These are phyloP conservation scores for Pichia membranifaciens DNA, from an alignment of 805 yeast genomes.

Conservation along the genomic window DNA sequence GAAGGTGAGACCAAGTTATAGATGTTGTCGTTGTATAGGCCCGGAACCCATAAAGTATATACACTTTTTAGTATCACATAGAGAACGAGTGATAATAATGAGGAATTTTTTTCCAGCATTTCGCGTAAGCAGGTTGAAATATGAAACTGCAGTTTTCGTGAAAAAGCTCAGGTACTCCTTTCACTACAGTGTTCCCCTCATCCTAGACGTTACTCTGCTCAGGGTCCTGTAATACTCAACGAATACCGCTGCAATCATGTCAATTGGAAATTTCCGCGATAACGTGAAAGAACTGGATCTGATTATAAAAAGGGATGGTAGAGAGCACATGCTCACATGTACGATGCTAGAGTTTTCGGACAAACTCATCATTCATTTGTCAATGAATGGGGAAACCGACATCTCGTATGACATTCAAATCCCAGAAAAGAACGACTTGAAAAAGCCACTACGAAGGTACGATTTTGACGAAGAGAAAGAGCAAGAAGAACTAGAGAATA, in stretches of 20 bases:
- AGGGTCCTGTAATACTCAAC: too few relatives aligned
- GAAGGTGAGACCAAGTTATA: conserved; percentile 16
- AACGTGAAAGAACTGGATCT: conserved; percentile 11
- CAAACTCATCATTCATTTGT: conserved; percentile 36
- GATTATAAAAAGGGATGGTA: conserved; percentile 3
- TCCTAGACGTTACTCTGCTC: too few relatives aligned
- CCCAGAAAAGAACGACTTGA: conserved; percentile 16
- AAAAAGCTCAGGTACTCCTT: too few relatives aligned
- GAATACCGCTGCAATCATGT: too few relatives aligned
- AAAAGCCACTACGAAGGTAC: conserved; percentile 15
- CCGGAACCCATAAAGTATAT: too few relatives aligned
- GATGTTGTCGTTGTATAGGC: too few relatives aligned
- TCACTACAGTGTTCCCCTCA: too few relatives aligned
- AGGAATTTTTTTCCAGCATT: too few relatives aligned
- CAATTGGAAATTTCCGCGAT: too few relatives aligned
- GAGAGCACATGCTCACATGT: conserved; percentile 18
- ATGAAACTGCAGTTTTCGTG: too few relatives aligned
- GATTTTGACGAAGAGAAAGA: conserved; percentile 6
- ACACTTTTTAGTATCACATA: too few relatives aligned
- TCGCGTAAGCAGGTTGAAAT: background rate
- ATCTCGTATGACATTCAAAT: conserved; percentile 41
- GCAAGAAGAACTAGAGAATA: conserved; percentile 12
- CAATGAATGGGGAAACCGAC: conserved; percentile 42
- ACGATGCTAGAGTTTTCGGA: conserved; percentile 32
- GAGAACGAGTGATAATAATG: too few relatives aligned